Evolutionary conservation across 345 rosid genomes (phyloP), one percentile per base, ranked within the genome.

Genomic region (Rhizophora mangle): DNA sequence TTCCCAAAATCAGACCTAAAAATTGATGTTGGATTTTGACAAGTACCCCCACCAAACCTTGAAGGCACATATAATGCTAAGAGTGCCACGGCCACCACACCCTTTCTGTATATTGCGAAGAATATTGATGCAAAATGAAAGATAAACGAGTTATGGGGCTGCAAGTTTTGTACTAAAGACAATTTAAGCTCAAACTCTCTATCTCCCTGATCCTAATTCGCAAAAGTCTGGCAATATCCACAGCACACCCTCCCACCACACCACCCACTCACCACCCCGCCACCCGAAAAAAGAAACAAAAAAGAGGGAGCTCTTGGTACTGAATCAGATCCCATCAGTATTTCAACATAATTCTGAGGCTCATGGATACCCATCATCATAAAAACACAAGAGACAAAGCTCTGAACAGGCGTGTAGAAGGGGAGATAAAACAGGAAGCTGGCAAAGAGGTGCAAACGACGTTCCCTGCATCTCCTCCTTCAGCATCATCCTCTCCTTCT

Each of bases 401-500:
- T 74, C 67, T n/a, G 59, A 74, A 58, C 31, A 71, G 43, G 18
- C 34, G 62, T 62, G 77, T 69, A 78, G 85, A 82, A 67, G 74
- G 31, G 66, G 77, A 79, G 76, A 62, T 77, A 51, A 84, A 71
- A 46, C 75, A 72, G 49, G 74, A 82, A 65, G 18, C 60, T 21
- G 61, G 49, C 20, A 68, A 63, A 64, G 77, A 76, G 70, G 77
- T 70, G 43, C 20, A n/a, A 70, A 65, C 10, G 53, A 2, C 70
- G 62, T 27, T 78, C 61, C 64, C 81, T 34, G 75, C 89, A 10
- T 79, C 93, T 34, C 84, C 89, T 55, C 72, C 87, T 68, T 92
- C 97, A 51, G 64, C 96, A 0, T 73, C 90, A 55, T 88, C 99
- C 18, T 90, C 99, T 78, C 98, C 99, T 37, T 70, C 92, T 68